Evolutionary conservation across 345 rosid species (phyloP).

Genomic region (Kernera saxatilis): DNA sequence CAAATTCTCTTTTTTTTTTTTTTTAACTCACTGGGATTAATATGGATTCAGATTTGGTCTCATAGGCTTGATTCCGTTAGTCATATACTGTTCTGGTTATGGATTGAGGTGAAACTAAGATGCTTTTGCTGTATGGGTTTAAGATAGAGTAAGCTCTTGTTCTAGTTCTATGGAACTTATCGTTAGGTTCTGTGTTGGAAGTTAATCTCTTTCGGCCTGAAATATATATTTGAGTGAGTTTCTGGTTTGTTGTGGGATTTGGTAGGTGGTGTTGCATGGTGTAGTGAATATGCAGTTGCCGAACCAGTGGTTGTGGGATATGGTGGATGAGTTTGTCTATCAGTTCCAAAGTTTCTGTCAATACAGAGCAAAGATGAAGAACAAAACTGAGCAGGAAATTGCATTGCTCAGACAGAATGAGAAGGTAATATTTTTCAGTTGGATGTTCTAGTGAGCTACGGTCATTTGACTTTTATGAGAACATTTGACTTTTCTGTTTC

Average conservation of each 20-base stretch:
- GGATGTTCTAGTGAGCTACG: not conserved
- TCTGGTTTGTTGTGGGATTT: not conserved
- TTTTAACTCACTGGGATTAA: not conserved
- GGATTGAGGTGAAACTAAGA: not conserved
- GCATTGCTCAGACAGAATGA: constrained; percentile 69
- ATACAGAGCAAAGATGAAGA: constrained; percentile 93
- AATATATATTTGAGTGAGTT: not conserved
- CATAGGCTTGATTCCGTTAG: not conserved
- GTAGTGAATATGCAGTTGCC: constrained; percentile 96
- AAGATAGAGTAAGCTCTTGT: not conserved
- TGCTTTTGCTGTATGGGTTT: not conserved
- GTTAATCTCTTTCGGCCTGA: not conserved
- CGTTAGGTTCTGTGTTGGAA: not conserved
- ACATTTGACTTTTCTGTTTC: not conserved
- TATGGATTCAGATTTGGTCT: not conserved
- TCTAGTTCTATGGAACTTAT: not conserved
- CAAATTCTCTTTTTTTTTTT: not conserved
- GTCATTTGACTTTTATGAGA: too few species aligned
- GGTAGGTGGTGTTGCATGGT: constrained; percentile 85
- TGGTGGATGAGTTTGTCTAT: constrained; percentile 99
- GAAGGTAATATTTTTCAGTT: constrained; percentile 40
- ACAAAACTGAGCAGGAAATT: constrained; percentile 84
- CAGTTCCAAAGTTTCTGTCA: constrained; percentile 98
- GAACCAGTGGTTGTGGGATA: constrained; percentile 99
- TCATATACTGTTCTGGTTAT: not conserved